phyloP scores from a whole-genome alignment of 257 asterid genomes.

The Coffea canephora region DNA sequence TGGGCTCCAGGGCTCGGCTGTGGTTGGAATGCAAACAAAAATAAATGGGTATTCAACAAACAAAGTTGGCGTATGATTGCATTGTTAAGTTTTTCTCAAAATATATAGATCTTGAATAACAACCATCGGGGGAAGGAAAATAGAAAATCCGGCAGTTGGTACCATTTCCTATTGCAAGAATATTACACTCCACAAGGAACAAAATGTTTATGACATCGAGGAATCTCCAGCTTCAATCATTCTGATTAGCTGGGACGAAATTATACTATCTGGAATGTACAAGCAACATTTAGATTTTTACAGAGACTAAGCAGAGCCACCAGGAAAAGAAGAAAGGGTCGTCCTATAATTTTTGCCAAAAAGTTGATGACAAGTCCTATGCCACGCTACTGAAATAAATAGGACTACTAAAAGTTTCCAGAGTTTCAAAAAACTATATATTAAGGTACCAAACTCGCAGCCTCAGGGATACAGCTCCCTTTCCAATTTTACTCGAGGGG shows the following conservation, averaged over 20 bases:
- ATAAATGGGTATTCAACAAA: background rate
- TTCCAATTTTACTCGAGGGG: slow-evolving; percentile 7
- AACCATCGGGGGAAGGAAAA: background rate
- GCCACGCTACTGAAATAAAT: slow-evolving; percentile 18
- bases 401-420: slow-evolving; percentile 27
- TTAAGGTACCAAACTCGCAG: background rate
- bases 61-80: background rate
- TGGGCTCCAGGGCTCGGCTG: background rate
- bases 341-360: slow-evolving; percentile 21
- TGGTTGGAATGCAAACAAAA: background rate
- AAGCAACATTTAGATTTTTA: slow-evolving; percentile 22
- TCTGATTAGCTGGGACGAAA: slow-evolving; percentile 27
- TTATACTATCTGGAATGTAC: slow-evolving; percentile 25
- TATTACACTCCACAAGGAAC: background rate
- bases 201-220: background rate
- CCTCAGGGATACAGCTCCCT: slow-evolving; percentile 10
- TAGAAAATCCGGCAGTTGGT: background rate
- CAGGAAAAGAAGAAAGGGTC: background rate
- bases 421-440: slow-evolving; percentile 10
- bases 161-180: background rate
- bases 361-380: slow-evolving; percentile 23
- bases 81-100: background rate
- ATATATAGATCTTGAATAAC: no score
- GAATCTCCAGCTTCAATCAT: slow-evolving; percentile 31
- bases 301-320: slow-evolving; percentile 10